Base-by-base conservation (phyloP, 257 asterid genomes). In the Scutellaria baicalensis region DNA sequence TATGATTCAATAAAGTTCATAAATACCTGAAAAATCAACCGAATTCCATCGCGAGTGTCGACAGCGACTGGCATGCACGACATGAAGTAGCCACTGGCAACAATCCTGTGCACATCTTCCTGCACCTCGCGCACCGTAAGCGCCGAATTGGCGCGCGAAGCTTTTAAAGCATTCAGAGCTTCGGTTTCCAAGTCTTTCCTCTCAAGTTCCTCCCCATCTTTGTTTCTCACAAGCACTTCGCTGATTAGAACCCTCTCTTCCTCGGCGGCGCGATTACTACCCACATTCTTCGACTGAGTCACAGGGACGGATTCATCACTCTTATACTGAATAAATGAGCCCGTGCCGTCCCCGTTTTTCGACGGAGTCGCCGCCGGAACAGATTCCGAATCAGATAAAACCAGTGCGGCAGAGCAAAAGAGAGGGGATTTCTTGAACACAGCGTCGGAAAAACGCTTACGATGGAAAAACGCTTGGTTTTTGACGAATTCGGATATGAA, bases 21-120 rank as follows among this genome's bases (percentile, higher is more conserved):
- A 16, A 48, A 40, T 86, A 91, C 97, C 99, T 94, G 96, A 79
- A 89, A 94, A 68, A 87, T 84, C 85, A 94, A 81, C 60, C 94
- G 87, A 73, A 94, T 91, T 58, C 99, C 99, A 66, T 94, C 99
- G 36, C 97, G 87, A 8, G 99, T 91, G 76, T 94, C 99, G 12
- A 91, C 96, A 0, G 97, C 99, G 1, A 94, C 96, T 0, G 97
- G 99, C 90, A 89, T 84, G 72, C 97, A 94, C 20, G 99, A 94
- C 75, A 80, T 84, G 78, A 94, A 94, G 72, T 91, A 91, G 0
- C 97, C 97, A 74, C 97, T 94, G 69, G 89, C 90, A 59, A 94
- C 83, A 48, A 94, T 88, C 82, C 97, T 79, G 78, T 86, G 97
- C 49, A 91, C 99, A 72, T 94, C 99, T 59, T 94, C 99, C 77